These are phyloP conservation scores for Dalbergia oliveri DNA, from an alignment of 306 rosid species.

Conservation along the genomic window DNA sequence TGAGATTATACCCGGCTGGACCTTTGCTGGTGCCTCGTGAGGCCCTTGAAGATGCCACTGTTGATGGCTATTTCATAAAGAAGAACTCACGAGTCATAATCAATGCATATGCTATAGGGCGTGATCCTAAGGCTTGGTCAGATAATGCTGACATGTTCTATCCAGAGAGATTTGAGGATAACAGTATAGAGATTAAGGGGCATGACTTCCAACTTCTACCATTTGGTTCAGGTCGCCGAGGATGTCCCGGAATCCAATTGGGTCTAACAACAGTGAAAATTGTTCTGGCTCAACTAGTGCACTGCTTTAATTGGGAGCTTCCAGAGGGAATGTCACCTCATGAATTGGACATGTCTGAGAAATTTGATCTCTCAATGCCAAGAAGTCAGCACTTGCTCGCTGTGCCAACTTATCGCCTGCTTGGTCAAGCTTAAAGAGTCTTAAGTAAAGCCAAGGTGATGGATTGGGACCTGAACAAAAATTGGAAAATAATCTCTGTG, in stretches of 20 bases:
- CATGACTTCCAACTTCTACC: slow-evolving; percentile 41
- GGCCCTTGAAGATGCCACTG: slow-evolving; percentile 10
- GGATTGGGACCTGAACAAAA: too few species aligned
- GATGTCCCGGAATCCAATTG: slow-evolving; percentile 50
- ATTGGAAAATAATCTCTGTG: neutral
- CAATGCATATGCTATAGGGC: slow-evolving; percentile 45
- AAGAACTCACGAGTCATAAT: slow-evolving; percentile 29
- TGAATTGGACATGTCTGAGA: slow-evolving; percentile 42
- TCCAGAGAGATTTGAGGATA: slow-evolving; percentile 44
- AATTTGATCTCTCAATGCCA: slow-evolving; percentile 35
- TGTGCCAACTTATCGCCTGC: slow-evolving; percentile 42
- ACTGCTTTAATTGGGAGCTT: slow-evolving; percentile 51
- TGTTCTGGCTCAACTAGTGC: slow-evolving; percentile 49
- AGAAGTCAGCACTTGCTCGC: slow-evolving; percentile 39
- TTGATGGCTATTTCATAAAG: slow-evolving; percentile 44
- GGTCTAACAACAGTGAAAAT: slow-evolving; percentile 27
- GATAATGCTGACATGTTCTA: slow-evolving; percentile 34
- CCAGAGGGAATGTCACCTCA: neutral
- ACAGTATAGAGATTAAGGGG: slow-evolving; percentile 23
- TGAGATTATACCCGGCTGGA: slow-evolving; percentile 44
- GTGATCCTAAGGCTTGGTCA: slow-evolving; percentile 46
- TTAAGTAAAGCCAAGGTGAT: too few species aligned
- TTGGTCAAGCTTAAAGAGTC: too few species aligned
- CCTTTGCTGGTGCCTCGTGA: slow-evolving; percentile 39
- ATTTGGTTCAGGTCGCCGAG: slow-evolving; percentile 52